Conservation (phyloP, 345 rosid species). For the Dovyalis caffra region DNA sequence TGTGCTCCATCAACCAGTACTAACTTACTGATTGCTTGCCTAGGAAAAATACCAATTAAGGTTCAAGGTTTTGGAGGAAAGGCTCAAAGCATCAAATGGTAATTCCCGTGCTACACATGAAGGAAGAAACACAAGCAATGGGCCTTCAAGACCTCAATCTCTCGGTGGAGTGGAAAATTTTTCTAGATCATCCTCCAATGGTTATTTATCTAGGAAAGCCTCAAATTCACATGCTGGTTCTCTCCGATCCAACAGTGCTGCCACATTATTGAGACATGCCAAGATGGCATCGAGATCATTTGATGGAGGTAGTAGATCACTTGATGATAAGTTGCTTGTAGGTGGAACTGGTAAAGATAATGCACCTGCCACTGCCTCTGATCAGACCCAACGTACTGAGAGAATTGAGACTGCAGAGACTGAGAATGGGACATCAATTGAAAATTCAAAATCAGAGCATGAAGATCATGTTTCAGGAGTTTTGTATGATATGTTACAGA, state of each 20-base stretch:
- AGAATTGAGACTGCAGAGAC: conserved; percentile 8
- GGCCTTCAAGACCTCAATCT: conserved; percentile 40
- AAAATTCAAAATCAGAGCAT: conserved; percentile 23
- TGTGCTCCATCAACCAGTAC: background rate
- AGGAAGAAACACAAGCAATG: conserved; percentile 24
- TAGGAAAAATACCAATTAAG: conserved; percentile 48
- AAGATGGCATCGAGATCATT: conserved; percentile 33
- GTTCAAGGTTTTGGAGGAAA: conserved; percentile 47
- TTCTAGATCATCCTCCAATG: conserved; percentile 30
- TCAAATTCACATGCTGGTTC: conserved; percentile 20
- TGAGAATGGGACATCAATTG: conserved; percentile 20
- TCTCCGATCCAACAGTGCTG: conserved; percentile 30
- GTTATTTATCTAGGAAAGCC: conserved; percentile 29
- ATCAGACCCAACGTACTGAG: conserved; percentile 16
- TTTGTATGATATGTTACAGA: conserved; percentile 84
- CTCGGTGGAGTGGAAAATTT: conserved; percentile 36
- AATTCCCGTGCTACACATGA: conserved; percentile 18
- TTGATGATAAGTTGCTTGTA: conserved; percentile 23
- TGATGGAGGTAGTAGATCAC: conserved; percentile 36
- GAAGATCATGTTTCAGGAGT: conserved; percentile 73
- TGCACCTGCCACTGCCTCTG: background rate
- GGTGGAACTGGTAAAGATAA: conserved; percentile 20
- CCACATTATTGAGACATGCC: conserved; percentile 28
- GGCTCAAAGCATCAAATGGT: conserved; percentile 32
- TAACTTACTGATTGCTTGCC: conserved; percentile 7